Evolutionary conservation across 441 rosid species (phyloP), one percentile per base, ranked within the genome.

Genomic region (Bocquillonia castaneifolia): DNA sequence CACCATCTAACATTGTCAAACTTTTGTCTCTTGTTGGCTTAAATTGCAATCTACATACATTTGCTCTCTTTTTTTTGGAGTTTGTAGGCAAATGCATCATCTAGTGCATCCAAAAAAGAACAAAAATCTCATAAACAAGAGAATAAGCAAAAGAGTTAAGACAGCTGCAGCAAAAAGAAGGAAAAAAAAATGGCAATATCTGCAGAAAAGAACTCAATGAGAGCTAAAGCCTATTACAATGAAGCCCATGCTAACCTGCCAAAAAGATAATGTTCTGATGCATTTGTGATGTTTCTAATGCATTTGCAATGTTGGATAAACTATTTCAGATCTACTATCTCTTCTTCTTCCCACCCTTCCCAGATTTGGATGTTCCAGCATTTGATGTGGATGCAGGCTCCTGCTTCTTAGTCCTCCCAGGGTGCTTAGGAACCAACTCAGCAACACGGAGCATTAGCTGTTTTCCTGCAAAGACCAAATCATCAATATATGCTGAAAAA

Each of bases 261-360:
- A 58, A 32, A 54, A 44, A 29, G 22, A 67, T 18, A n/a, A 55
- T 42, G n/a, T n/a, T n/a, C n/a, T n/a, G n/a, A n/a, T n/a, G n/a
- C n/a, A n/a, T n/a, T n/a, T n/a, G n/a, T n/a, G n/a, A n/a, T 25
- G 2, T 18, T 15, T 68, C 58, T 29, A 48, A 34, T 57, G 44
- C 36, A 44, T 28, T 40, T 20, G n/a, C 40, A 28, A 68, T 22
- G 8, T 28, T 45, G 23, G 25, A 55, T 10, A 15, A 45, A 36
- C 80, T 81, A 86, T 83, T 96, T 80, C 87, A n/a, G n/a, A 55
- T 10, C 22, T 55, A 36, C 80, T 81, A 86, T 83, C 97, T 80
- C 87, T 86, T 92, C 88, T 94, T 94, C 73, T 72, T 94, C 47
- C 97, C 90, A 40, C 92, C 85, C 82, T 90, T 92, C 59, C 93